Conservation (phyloP, 2,329 filamentous ascomycete genomes). For the Blastomyces gilchristii region DNA sequence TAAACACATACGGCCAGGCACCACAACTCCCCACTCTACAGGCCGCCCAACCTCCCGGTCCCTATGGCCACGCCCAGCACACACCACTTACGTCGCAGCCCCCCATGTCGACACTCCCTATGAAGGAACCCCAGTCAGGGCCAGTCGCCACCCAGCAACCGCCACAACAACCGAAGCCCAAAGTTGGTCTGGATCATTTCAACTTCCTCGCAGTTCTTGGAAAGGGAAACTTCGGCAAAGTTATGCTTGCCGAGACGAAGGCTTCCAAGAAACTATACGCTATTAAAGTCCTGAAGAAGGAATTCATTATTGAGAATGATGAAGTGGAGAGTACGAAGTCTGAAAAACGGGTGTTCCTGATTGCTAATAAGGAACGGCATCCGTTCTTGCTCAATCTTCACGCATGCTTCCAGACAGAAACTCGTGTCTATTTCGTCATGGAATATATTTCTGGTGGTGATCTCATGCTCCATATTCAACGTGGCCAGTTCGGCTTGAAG, state of each 20-base stretch:
- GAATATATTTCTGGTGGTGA: conserved; percentile 98
- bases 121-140: conserved; percentile 32
- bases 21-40: conserved; percentile 16
- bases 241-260: conserved; percentile 98
- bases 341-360: conserved; percentile 92
- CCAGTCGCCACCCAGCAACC: conserved; percentile 22
- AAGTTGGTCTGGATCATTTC: conserved; percentile 95
- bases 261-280: conserved; percentile 83
- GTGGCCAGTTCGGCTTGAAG: conserved; percentile 90
- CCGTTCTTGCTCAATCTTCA: conserved; percentile 92
- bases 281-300: conserved; percentile 98
- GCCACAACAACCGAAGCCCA: conserved; percentile 36
- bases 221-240: conserved; percentile 99
- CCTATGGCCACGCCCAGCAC: conserved; percentile 15
- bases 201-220: conserved; percentile 97
- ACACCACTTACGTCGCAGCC: conserved; percentile 21
- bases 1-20: conserved; percentile 18
- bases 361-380: conserved; percentile 93
- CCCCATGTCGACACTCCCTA: conserved; percentile 37
- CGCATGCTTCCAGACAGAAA: conserved; percentile 98
- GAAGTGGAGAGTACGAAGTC: conserved; percentile 97
- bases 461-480: conserved; percentile 97
- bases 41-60: conserved; percentile 11
- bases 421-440: conserved; percentile 98
- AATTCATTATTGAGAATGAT: conserved; percentile 99